Evolutionary conservation across 2,329 filamentous ascomycete species (phyloP).

Genomic region (Parastagonospora nodorum): DNA sequence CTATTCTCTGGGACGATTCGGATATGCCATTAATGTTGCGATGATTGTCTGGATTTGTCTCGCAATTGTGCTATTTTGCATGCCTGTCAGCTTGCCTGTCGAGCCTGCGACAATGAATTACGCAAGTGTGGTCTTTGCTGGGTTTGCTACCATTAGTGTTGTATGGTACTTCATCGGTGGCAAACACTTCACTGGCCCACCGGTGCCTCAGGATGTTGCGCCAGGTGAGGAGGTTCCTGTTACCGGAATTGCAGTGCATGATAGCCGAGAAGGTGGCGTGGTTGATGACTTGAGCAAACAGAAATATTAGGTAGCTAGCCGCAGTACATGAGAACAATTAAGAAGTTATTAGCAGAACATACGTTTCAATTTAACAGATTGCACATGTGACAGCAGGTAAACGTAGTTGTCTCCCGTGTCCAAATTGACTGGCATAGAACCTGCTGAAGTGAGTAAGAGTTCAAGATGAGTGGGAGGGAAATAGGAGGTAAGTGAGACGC

Average conservation of each 20-base stretch:
- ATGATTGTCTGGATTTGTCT: conserved; percentile 74
- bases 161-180: conserved; percentile 46
- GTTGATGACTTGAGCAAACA: conserved; percentile 21
- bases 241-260: conserved; percentile 35
- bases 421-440: too few relatives aligned
- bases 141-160: conserved; percentile 44
- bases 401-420: too few relatives aligned
- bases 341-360: too few relatives aligned
- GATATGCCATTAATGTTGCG: conserved; percentile 68
- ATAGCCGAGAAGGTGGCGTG: conserved; percentile 32
- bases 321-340: too few relatives aligned
- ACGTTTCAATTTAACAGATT: too few relatives aligned
- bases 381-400: too few relatives aligned
- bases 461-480: too few relatives aligned
- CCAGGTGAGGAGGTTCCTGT: conserved; percentile 42
- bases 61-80: conserved; percentile 74
- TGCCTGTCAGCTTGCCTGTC: conserved; percentile 60
- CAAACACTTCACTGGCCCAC: conserved; percentile 46
- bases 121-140: conserved; percentile 48
- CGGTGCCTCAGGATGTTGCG: conserved; percentile 42
- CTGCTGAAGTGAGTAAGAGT: too few relatives aligned
- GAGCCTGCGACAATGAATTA: conserved; percentile 52
- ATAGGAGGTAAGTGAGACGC: too few relatives aligned
- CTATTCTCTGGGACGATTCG: conserved; percentile 72
- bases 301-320: too few relatives aligned